Evolutionary conservation across 2,329 filamentous ascomycete genomes (phyloP).

Genomic region (Apiospora pterosperma): DNA sequence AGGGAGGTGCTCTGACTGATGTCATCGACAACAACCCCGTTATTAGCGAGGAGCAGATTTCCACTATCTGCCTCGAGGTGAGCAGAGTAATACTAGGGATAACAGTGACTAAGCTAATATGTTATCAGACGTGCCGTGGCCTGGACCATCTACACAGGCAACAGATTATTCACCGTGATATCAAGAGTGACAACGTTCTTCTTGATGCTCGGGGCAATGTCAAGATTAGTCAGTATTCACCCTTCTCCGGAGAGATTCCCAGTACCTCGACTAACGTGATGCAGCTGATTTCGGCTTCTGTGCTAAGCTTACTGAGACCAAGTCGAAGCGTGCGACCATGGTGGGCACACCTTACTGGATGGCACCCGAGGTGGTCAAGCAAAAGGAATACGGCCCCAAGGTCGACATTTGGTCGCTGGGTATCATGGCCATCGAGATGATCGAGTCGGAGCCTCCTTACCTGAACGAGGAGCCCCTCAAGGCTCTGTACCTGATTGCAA

Average conservation of each 20-base stretch:
- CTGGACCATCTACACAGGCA: conserved; percentile 91
- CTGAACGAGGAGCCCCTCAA: conserved; percentile 97
- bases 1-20: conserved; percentile 94
- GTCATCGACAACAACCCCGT: conserved; percentile 96
- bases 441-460: conserved; percentile 96
- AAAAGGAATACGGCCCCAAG: conserved; percentile 97
- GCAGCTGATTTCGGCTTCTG: conserved; percentile 98
- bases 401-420: conserved; percentile 98
- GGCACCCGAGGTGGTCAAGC: conserved; percentile 98
- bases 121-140: conserved; percentile 81
- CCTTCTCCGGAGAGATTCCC: too few species aligned
- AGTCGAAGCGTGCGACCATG: conserved; percentile 98
- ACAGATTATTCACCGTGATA: conserved; percentile 97
- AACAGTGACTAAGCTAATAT: conserved; percentile 9
- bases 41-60: conserved; percentile 95
- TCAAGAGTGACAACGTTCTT: conserved; percentile 98
- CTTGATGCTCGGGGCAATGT: conserved; percentile 92
- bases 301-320: conserved; percentile 94
- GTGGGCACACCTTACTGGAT: conserved; percentile 99
- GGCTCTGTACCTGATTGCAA: conserved; percentile 95
- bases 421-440: conserved; percentile 99
- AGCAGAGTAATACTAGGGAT: conserved; percentile 23
- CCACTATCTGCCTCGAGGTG: conserved; percentile 95
- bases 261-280: background rate
- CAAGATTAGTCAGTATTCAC: conserved; percentile 77